These are phyloP conservation scores for Capsicum pubescens DNA, from an alignment of 257 asterid species.

Conservation along the genomic window DNA sequence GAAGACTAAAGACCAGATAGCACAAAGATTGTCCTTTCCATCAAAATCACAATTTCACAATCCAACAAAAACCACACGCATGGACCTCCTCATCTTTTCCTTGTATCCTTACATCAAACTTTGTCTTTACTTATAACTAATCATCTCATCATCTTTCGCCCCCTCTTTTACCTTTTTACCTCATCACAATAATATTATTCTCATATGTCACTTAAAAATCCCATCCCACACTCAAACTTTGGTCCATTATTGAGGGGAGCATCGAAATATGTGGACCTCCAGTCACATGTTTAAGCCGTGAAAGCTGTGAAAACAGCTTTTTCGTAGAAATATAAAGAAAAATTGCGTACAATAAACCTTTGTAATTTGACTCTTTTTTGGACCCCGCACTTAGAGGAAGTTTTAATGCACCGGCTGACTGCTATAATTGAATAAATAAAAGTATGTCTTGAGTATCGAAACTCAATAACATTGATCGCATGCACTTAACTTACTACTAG, in stretches of 20 bases:
- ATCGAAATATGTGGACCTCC: no score
- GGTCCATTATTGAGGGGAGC: background rate
- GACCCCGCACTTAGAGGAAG: no score
- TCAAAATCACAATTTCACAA: slow-evolving; percentile 28
- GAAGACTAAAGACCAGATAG: slow-evolving; percentile 39
- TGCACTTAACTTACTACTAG: background rate
- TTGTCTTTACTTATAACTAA: slow-evolving; percentile 48
- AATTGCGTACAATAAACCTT: no score
- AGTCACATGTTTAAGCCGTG: no score
- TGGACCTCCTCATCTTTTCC: slow-evolving; percentile 33
- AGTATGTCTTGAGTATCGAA: background rate
- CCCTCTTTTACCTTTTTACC: slow-evolving; percentile 7
- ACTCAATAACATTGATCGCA: background rate
- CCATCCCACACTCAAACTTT: background rate
- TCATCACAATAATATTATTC: background rate
- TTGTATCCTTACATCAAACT: slow-evolving; percentile 19
- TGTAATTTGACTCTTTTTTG: no score
- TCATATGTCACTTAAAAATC: background rate
- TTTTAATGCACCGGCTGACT: no score
- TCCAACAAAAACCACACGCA: slow-evolving; percentile 34
- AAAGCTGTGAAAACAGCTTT: no score
- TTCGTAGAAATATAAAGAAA: no score
- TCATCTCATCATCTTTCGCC: slow-evolving; percentile 36
- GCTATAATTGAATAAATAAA: background rate
- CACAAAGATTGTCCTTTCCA: slow-evolving; percentile 50